These are phyloP conservation scores for Scedosporium boydii DNA, from an alignment of 2,329 filamentous ascomycete species.

Conservation along the genomic window DNA sequence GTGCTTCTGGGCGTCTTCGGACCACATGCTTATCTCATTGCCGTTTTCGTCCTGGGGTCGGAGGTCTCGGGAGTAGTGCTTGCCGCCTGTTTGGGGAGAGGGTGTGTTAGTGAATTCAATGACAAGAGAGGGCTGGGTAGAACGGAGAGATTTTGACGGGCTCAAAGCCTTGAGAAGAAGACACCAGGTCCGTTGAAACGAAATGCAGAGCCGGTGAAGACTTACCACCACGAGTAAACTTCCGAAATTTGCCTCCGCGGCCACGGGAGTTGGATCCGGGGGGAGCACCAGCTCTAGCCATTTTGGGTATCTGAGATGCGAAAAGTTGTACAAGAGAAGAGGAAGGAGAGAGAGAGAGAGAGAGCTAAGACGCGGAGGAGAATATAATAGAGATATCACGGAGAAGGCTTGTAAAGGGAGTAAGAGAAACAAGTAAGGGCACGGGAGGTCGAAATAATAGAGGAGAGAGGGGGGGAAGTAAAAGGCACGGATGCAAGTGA, in stretches of 20 bases:
- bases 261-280: constrained; percentile 45
- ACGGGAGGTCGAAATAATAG: neutral
- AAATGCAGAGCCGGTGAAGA: constrained; percentile 3
- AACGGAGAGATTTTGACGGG: no score
- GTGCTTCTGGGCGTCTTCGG: constrained; percentile 40
- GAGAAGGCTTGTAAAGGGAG: neutral
- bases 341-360: neutral
- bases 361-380: neutral
- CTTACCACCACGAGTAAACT: constrained; percentile 83
- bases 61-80: constrained; percentile 89
- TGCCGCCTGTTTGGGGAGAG: constrained; percentile 60
- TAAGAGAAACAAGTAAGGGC: neutral
- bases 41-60: constrained; percentile 83
- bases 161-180: no score
- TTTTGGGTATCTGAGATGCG: neutral
- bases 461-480: neutral
- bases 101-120: neutral
- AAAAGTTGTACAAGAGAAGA: neutral
- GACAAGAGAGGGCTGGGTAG: no score
- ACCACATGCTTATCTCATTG: constrained; percentile 84
- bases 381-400: neutral
- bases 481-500: neutral
- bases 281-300: neutral
- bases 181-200: neutral
- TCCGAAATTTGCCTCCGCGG: constrained; percentile 88